Conservation (phyloP, 73 alveolate species). For the Paramecium caudatum region DNA sequence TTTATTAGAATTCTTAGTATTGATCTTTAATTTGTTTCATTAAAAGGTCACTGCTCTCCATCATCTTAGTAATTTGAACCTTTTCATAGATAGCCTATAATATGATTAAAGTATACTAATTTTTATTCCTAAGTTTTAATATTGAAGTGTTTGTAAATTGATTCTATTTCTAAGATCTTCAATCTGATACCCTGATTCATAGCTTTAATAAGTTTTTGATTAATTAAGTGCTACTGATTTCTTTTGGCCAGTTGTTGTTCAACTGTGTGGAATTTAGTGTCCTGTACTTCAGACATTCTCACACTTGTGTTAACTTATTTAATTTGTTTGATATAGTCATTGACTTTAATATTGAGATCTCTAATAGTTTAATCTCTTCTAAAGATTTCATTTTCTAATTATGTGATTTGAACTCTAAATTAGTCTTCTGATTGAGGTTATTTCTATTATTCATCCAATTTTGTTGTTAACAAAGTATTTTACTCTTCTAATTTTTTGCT, state of each 20-base stretch:
- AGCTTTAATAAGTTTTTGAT: background rate
- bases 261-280: background rate
- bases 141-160: background rate
- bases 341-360: conserved; percentile 22
- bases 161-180: background rate
- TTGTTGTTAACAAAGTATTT: background rate
- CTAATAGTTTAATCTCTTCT: conserved; percentile 14
- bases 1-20: background rate
- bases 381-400: conserved; percentile 11
- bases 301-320: background rate
- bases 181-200: background rate
- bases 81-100: background rate
- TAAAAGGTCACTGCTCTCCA: background rate
- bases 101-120: background rate
- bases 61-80: background rate
- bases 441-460: background rate
- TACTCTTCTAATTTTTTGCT: background rate
- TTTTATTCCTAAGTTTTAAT: background rate
- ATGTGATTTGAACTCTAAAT: background rate
- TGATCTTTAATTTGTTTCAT: background rate
- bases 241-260: background rate
- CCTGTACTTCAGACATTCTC: background rate
- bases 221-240: background rate
- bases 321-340: background rate
- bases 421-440: background rate